These are phyloP conservation scores for Hevea brasiliensis DNA, from an alignment of 345 rosid species.

Conservation along the genomic window DNA sequence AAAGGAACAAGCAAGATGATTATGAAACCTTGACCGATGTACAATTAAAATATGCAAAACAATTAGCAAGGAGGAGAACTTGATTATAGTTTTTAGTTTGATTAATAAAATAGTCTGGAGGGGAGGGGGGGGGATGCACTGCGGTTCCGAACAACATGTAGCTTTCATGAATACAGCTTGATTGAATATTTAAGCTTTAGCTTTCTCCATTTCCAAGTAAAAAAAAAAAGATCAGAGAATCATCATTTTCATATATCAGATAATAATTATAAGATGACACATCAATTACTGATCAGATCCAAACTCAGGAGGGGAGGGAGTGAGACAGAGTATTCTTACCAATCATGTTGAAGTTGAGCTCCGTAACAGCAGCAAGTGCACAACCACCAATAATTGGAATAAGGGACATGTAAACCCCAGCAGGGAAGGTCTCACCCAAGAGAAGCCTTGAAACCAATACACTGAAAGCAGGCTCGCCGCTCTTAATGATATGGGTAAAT, in stretches of 20 bases:
- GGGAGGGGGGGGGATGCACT: not conserved
- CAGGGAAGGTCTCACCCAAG: constrained; percentile 84
- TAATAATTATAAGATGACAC: not conserved
- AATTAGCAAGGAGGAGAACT: not conserved
- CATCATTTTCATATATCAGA: not conserved
- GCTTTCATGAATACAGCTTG: not conserved
- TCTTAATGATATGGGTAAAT: constrained; percentile 94
- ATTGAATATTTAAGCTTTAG: not conserved
- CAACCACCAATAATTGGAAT: constrained; percentile 99
- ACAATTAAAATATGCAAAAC: not conserved
- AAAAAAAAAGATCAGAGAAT: not conserved
- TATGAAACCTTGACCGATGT: not conserved
- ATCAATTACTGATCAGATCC: not conserved
- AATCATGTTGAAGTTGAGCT: constrained; percentile 96
- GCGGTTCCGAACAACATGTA: not conserved
- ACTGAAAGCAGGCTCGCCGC: constrained; percentile 93
- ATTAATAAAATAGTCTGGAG: not conserved
- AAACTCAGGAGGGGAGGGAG: not conserved
- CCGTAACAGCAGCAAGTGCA: constrained; percentile 93
- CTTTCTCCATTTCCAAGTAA: not conserved
- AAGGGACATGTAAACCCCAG: constrained; percentile 79
- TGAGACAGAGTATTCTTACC: constrained; percentile 25
- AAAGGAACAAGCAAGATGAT: not conserved
- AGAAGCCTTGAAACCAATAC: constrained; percentile 74
- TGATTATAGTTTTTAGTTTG: not conserved